Evolutionary conservation across 202 grass and related monocot species (phyloP), one percentile per base, ranked within the genome.

Genomic region (Saccharum hybrid): DNA sequence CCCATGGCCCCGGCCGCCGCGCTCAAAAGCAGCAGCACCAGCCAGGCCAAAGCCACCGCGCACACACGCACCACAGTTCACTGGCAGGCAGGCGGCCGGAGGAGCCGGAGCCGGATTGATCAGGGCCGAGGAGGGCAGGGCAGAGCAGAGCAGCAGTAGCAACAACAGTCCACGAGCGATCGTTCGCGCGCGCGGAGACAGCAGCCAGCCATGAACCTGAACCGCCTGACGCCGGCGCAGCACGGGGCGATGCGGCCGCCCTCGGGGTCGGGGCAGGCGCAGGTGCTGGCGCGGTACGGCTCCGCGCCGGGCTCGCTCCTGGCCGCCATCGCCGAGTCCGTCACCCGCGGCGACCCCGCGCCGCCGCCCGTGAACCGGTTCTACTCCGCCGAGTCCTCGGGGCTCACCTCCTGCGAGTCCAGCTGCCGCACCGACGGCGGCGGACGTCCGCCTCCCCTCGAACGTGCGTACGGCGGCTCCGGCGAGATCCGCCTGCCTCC

Each of bases 351-450:
- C n/a, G n/a, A 19, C 2, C 51, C 14, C n/a, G 19, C 43, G 43
- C 51, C 63, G 66, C 81, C 56, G 66, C 43, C 36, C 9, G 40
- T 94, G 16, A 83, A 83, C 59, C 85, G 92, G 7, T 92, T 90
- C 94, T 97, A 82, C 83, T 84, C 91, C 3, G 91, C 43, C 69
- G 92, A 94, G 5, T 88, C 92, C 4, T 85, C 87, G 10, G 87
- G 85, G 2, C 85, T 92, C 13, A 90, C 91, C 57, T 94, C 94
- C 60, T 90, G 90, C 81, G 94, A 94, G 31, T 97, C 94, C 34
- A 94, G 51, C 84, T 89, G 88, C 92, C 87, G 82, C 0, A 81
- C 86, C 34, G 76, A 52, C 42, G 81, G 31, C 72, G 37, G 1
- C 19, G 22, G 6, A 12, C 22, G 60, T 1, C 7, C 68, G 61